These are phyloP conservation scores for Myotisia sp. DNA, from an alignment of 2,329 filamentous ascomycete species.

Conservation along the genomic window DNA sequence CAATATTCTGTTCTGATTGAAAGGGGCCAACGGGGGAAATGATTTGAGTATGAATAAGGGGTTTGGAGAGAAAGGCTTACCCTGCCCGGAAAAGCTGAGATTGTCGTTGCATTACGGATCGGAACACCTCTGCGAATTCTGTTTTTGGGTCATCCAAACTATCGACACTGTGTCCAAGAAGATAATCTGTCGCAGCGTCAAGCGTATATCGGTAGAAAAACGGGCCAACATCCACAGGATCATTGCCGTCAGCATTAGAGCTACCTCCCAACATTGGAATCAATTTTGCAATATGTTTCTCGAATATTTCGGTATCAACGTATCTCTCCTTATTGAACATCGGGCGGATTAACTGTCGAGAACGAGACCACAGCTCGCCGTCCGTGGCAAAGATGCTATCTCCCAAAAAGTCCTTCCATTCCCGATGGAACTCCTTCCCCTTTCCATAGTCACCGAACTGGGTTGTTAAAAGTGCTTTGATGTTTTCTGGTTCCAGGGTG, in stretches of 20 bases:
- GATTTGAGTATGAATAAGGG: neutral
- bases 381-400: conserved; percentile 76
- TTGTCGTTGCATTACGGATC: conserved; percentile 62
- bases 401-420: conserved; percentile 71
- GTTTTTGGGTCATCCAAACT: conserved; percentile 47
- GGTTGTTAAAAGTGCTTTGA: conserved; percentile 77
- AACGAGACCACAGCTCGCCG: conserved; percentile 62
- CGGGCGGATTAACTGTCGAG: conserved; percentile 69
- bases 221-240: conserved; percentile 55
- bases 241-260: conserved; percentile 16
- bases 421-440: conserved; percentile 53
- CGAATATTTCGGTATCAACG: conserved; percentile 69
- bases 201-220: conserved; percentile 73
- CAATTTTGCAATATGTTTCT: conserved; percentile 60
- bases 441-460: conserved; percentile 83
- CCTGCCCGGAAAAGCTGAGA: conserved; percentile 51
- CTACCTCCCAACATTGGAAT: conserved; percentile 50
- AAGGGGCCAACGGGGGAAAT: neutral
- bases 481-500: conserved; percentile 74
- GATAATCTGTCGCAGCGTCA: conserved; percentile 72
- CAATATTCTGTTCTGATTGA: neutral
- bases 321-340: conserved; percentile 79
- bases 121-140: conserved; percentile 68
- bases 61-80: conserved; percentile 21
- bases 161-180: conserved; percentile 62